Evolutionary conservation across 176 grass and related monocot species (phyloP), one percentile per base, ranked within the genome.

Genomic region (Rhynchospora breviuscula): DNA sequence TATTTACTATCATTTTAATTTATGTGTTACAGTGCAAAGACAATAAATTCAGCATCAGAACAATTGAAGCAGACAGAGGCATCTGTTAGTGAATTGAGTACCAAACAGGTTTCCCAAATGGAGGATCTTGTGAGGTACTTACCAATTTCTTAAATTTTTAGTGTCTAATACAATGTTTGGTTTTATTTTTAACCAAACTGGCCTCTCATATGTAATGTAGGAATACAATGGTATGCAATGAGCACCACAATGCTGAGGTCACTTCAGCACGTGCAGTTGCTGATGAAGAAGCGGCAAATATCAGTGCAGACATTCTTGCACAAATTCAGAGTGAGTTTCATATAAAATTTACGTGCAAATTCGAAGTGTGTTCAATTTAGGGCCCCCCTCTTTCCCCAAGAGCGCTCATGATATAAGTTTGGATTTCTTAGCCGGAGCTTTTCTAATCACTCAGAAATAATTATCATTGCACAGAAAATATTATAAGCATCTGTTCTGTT

Each of bases 11-110:
- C 31, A 69, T 80, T 46, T 85, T 51, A 23, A 79, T 59, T 83
- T 79, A 22, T 48, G 57, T 67, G 70, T 31, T 78, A 47, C 89
- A 99, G 97, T 48, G 81, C 75, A 9, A 90, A 90, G 67, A 92
- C 88, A 19, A 81, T 93, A 15, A 88, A 96, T 70, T 85, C 85
- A 15, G 91, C 93, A 56, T 88, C 91, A 69, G 83, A 94, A 67
- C 89, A 93, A 61, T 96, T 91, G 91, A 99, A 92, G 81, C 81
- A 86, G 63, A 92, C 97, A 33, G 89, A 93, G 78, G 88, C 78
- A 58, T 87, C 85, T 66, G 93, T 90, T 31, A 88, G 58, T 33
- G 91, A 99, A 63, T 78, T 99, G 77, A 82, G 88, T 86, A 87
- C 58, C 65, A 92, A 93, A 80, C 93, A 99, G 85, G 83, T 88